These are phyloP conservation scores for Russula brevipes DNA, from an alignment of 768 basidiomycete genomes.

Conservation along the genomic window DNA sequence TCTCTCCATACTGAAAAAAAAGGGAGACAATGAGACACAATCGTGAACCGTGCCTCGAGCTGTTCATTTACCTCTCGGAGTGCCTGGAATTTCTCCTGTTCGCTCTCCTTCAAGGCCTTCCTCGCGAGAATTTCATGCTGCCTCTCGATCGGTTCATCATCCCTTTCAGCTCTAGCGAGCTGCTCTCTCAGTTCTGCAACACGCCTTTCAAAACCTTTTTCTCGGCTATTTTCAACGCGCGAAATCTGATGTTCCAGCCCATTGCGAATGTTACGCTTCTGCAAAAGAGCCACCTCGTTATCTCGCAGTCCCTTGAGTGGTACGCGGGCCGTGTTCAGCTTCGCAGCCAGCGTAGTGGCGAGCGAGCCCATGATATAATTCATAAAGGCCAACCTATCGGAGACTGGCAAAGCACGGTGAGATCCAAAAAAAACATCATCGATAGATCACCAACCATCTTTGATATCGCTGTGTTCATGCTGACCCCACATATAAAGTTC, in stretches of 20 bases:
- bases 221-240: conserved; percentile 61
- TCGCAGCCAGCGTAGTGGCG: conserved; percentile 51
- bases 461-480: conserved; percentile 61
- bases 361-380: conserved; percentile 74
- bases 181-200: conserved; percentile 66
- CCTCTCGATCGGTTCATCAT: conserved; percentile 61
- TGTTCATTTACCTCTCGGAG: conserved; percentile 57
- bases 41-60: not conserved
- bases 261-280: conserved; percentile 57
- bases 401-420: conserved; percentile 36
- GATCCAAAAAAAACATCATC: not conserved
- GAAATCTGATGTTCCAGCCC: conserved; percentile 55
- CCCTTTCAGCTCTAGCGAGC: conserved; percentile 57
- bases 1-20: conserved; percentile 65
- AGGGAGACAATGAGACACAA: conserved; percentile 12
- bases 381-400: conserved; percentile 76
- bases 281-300: conserved; percentile 56
- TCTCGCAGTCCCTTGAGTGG: conserved; percentile 69
- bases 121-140: conserved; percentile 70
- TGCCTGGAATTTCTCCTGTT: conserved; percentile 74
- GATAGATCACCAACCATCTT: conserved; percentile 51
- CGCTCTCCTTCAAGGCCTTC: conserved; percentile 71
- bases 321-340: conserved; percentile 57
- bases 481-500: conserved; percentile 86
- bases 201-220: conserved; percentile 60